These are phyloP conservation scores for Salix arbutifolia DNA, from an alignment of 345 rosid genomes.

Conservation along the genomic window DNA sequence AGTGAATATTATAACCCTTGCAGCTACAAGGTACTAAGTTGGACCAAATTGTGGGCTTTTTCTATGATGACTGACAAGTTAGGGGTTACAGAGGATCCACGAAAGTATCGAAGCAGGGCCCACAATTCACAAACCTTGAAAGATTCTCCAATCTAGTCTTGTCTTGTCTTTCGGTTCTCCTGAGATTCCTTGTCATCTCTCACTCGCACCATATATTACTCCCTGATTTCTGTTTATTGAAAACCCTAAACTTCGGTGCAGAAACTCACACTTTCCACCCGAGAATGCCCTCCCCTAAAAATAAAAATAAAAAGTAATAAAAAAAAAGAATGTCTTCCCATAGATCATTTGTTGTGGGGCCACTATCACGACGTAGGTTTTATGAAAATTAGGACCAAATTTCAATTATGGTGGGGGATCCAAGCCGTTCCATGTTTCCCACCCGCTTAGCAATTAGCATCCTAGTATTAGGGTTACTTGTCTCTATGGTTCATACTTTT, in stretches of 20 bases:
- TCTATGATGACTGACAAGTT: neutral
- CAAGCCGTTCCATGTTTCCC: slow-evolving; percentile 21
- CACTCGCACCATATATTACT: neutral
- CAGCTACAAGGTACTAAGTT: no score
- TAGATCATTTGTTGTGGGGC: slow-evolving; percentile 1
- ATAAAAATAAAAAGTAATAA: neutral
- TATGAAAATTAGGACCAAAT: neutral
- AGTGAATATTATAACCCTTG: no score
- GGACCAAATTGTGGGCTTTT: neutral
- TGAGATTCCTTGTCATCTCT: slow-evolving; percentile 16
- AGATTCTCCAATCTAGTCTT: slow-evolving; percentile 20
- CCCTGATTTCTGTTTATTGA: neutral
- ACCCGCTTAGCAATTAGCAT: slow-evolving; percentile 8
- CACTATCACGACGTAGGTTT: neutral
- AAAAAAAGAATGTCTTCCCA: neutral
- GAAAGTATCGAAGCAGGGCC: slow-evolving; percentile 21
- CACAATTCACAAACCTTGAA: slow-evolving; percentile 12
- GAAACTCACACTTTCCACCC: neutral
- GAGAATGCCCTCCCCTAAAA: neutral
- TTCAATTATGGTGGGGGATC: neutral
- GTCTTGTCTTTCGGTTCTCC: slow-evolving; percentile 1
- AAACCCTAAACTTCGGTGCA: neutral
- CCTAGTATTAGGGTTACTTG: no score
- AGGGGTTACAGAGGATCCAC: slow-evolving; percentile 24
- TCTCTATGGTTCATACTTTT: no score